These are phyloP conservation scores for Psilocybe cubensis DNA, from an alignment of 768 basidiomycete genomes.

Conservation along the genomic window DNA sequence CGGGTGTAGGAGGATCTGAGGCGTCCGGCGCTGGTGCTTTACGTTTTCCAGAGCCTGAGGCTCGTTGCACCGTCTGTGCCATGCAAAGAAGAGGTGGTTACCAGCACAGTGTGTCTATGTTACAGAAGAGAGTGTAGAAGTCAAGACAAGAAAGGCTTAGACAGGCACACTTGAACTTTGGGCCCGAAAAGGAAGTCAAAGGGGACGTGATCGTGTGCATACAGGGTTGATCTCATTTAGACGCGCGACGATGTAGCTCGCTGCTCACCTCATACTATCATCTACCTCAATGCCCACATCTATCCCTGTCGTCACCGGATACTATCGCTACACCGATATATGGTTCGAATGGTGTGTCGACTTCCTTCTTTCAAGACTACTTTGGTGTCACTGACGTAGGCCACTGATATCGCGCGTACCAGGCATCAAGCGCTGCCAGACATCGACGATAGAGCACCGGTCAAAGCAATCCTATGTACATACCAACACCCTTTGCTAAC, in stretches of 20 bases:
- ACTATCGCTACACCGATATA: slow-evolving; percentile 85
- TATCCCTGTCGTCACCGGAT: slow-evolving; percentile 61
- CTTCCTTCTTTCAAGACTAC: not conserved
- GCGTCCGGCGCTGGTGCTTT: slow-evolving; percentile 44
- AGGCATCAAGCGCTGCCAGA: slow-evolving; percentile 66
- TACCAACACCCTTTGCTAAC: not conserved
- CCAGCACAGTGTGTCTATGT: not conserved
- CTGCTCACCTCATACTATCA: not conserved
- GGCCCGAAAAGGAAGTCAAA: slow-evolving; percentile 26
- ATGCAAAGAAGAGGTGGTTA: slow-evolving; percentile 36
- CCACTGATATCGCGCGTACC: slow-evolving; percentile 5
- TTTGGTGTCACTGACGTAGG: not conserved
- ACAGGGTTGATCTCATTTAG: slow-evolving; percentile 19
- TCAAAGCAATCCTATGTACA: slow-evolving; percentile 69
- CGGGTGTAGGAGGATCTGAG: slow-evolving; percentile 49
- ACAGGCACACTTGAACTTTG: slow-evolving; percentile 28
- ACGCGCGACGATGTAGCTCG: slow-evolving; percentile 17
- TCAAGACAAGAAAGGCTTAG: slow-evolving; percentile 1
- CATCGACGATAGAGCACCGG: slow-evolving; percentile 56
- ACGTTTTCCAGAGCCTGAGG: slow-evolving; percentile 48
- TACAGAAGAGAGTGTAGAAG: slow-evolving; percentile 6
- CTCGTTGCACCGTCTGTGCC: slow-evolving; percentile 72
- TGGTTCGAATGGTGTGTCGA: slow-evolving; percentile 77
- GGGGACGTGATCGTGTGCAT: slow-evolving; percentile 26
- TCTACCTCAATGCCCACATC: slow-evolving; percentile 25